Evolutionary conservation across 257 asterid species (phyloP), one percentile per base, ranked within the genome.

Genomic region (Euphrasia confusa): DNA sequence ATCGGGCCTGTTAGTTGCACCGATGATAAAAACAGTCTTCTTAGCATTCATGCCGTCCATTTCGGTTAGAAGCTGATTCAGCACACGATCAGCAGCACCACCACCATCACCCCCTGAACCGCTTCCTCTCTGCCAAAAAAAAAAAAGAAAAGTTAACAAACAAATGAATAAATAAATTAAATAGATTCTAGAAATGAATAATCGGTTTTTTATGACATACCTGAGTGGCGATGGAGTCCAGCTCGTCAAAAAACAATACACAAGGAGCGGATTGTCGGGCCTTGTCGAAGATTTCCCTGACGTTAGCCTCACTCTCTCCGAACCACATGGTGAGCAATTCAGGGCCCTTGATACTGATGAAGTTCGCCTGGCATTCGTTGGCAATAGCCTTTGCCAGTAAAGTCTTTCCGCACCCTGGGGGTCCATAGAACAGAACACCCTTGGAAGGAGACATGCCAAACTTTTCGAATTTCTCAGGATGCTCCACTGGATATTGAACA

Each of bases 351-450:
- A 82, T 61, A 60, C 88, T 77, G 21, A 79, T 82, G 61, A 82
- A 79, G 53, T 82, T 82, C 57, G 85, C 88, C 70, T 74, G 85
- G 60, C 81, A 79, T 72, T 82, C 85, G 27, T 82, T 82, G 27
- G 85, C 81, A 64, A 77, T 77, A 30, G 88, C 88, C 77, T 77
- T 82, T 26, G 88, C 88, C 39, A 82, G 79, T 13, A 82, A 68
- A 57, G 88, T 82, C 68, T 82, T 82, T 1, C 88, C 84, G 68
- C 88, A 82, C 65, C 88, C 88, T 12, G 84, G 84, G 12, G 88
- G 88, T 52, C 84, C 84, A 14, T 82, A 77, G 76, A 82, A 82
- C 24, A 81, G 83, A 42, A 82, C 85, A 64, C 88, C 88, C 78
- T 79, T 82, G 27, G 88, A 82, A 59, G 88, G 85, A 11, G 88